Conservation (phyloP, 108 stramenopile genomes). For the Seminavis robusta region DNA sequence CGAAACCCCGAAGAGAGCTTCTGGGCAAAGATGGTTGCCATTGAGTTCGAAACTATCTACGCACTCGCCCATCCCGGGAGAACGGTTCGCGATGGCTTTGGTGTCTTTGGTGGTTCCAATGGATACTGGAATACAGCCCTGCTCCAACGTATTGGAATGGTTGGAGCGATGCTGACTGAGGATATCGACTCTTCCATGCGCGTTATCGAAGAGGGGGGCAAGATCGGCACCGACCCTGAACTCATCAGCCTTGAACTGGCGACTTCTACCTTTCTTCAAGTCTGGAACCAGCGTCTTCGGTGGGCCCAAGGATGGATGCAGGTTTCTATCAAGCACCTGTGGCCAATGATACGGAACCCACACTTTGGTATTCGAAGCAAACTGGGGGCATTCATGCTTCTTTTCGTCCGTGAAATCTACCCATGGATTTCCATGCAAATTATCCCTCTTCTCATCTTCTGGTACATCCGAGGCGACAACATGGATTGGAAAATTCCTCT, state of each 20-base stretch:
- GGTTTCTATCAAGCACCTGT: not conserved
- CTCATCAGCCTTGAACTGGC: not conserved
- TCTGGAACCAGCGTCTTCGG: slow-evolving; percentile 1
- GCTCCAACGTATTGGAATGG: not conserved
- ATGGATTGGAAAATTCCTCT: not conserved
- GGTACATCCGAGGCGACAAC: not conserved
- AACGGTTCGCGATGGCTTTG: not conserved
- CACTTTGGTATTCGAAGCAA: not conserved
- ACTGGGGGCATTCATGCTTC: not conserved
- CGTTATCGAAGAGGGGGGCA: not conserved
- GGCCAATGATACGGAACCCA: not conserved
- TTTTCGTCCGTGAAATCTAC: slow-evolving; percentile 1
- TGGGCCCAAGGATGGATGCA: slow-evolving; percentile 5
- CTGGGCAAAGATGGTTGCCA: not conserved
- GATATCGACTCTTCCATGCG: not conserved
- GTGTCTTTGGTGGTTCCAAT: slow-evolving; percentile 5
- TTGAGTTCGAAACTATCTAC: slow-evolving; percentile 4
- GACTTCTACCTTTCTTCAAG: not conserved
- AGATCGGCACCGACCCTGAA: slow-evolving; percentile 1
- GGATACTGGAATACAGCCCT: slow-evolving; percentile 1
- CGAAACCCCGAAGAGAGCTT: slow-evolving; percentile 2
- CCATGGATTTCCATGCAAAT: not conserved
- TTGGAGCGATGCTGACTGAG: not conserved
- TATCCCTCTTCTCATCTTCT: not conserved
- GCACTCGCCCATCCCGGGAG: not conserved